Evolutionary conservation across 2,329 filamentous ascomycete species (phyloP).

Genomic region (Fusarium udum): DNA sequence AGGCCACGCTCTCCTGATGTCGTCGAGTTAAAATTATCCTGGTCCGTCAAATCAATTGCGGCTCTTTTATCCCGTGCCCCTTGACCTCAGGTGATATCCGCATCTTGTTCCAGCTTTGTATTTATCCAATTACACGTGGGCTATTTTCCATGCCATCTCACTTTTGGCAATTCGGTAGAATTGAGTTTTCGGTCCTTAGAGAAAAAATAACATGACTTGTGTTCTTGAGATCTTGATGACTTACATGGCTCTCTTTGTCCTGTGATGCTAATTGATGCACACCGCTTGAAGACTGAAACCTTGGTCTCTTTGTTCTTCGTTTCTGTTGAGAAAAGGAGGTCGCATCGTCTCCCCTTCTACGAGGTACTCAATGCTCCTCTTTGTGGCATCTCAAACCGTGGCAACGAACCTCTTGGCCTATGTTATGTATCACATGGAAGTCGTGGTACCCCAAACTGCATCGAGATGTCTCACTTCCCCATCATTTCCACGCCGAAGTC

Average conservation of each 20-base stretch:
- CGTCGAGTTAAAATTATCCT: neutral
- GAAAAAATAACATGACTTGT: neutral
- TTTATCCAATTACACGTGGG: slow-evolving; percentile 19
- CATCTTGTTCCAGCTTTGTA: slow-evolving; percentile 6
- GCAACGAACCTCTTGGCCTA: slow-evolving; percentile 15
- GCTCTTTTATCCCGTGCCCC: slow-evolving; percentile 17
- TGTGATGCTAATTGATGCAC: slow-evolving; percentile 9
- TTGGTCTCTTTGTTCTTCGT: slow-evolving; percentile 2
- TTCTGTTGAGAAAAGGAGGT: neutral
- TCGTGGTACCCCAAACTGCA: slow-evolving; percentile 14
- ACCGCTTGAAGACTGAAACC: slow-evolving; percentile 24
- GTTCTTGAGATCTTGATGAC: neutral
- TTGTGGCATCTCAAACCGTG: slow-evolving; percentile 7
- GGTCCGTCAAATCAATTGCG: slow-evolving; percentile 28
- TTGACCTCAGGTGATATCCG: slow-evolving; percentile 27
- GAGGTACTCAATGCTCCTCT: neutral
- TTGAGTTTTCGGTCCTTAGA: neutral
- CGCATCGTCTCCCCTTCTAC: neutral
- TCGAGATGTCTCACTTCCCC: slow-evolving; percentile 26
- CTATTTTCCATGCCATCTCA: slow-evolving; percentile 14
- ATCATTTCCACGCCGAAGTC: slow-evolving; percentile 19
- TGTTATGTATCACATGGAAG: slow-evolving; percentile 15
- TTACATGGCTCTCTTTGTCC: slow-evolving; percentile 14
- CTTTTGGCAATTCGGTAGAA: slow-evolving; percentile 14
- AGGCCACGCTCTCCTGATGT: slow-evolving; percentile 26